A percentile compares a stretch with the other conserved stretches of the same genome.
Evolutionary conservation across 1,139 yeast genomes (phyloP).

Genomic region (Lodderomyces elongisporus): DNA sequence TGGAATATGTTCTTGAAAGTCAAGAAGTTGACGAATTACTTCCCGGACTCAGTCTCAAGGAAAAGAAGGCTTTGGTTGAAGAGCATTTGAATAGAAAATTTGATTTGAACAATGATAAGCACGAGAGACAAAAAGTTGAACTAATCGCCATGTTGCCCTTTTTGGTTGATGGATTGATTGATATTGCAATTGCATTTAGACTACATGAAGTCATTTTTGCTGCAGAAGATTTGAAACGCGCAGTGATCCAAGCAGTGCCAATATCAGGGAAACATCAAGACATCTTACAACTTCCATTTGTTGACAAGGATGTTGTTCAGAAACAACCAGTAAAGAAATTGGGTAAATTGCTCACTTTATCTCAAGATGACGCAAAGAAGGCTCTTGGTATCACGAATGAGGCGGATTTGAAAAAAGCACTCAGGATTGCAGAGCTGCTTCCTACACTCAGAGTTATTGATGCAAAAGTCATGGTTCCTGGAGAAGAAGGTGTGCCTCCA

Average conservation of each 20-base stretch:
- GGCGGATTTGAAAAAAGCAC: constrained; percentile 41
- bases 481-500: constrained; percentile 73
- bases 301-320: constrained; percentile 42
- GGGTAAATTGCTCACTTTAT: constrained; percentile 61
- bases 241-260: constrained; percentile 75
- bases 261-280: constrained; percentile 53
- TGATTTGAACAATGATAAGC: constrained; percentile 11
- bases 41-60: constrained; percentile 35
- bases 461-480: constrained; percentile 82
- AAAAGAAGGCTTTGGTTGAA: constrained; percentile 48
- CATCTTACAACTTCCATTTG: constrained; percentile 76
- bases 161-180: constrained; percentile 69
- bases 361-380: constrained; percentile 50
- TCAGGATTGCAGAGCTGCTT: constrained; percentile 57
- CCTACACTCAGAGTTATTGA: constrained; percentile 68
- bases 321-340: constrained; percentile 49
- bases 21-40: constrained; percentile 52
- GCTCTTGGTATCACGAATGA: constrained; percentile 54
- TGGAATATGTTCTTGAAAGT: constrained; percentile 60
- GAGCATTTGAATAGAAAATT: constrained; percentile 55
- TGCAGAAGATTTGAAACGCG: constrained; percentile 65
- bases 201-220: constrained; percentile 58
- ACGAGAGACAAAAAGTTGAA: constrained; percentile 47
- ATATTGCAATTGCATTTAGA: constrained; percentile 77
- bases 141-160: constrained; percentile 62